Base-by-base conservation (phyloP, 352 stramenopile species). In the Phytophthora colocasiae region DNA sequence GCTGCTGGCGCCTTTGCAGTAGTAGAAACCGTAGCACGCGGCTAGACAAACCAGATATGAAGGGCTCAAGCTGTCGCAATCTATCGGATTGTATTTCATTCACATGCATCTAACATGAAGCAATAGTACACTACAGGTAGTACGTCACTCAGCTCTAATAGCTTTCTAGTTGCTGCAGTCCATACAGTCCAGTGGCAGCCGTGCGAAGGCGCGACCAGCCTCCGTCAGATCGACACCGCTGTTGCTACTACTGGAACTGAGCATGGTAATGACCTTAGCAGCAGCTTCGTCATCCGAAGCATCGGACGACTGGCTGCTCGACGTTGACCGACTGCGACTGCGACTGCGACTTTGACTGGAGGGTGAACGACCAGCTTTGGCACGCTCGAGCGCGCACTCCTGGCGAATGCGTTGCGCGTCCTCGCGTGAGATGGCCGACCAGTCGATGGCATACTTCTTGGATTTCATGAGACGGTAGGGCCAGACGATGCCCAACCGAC, bases 401-500 rank as follows among this genome's bases (percentile, higher is more conserved):
- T 71, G 63, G 41, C 68, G 72, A 29, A 80, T 80, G 29, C 67
- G 63, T 32, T 70, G 63, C 5, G 72, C 68, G 43, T 80, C 68
- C 10, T 80, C 72, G 36, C 64, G 72, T 24, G 72, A 80, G 56
- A 80, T 66, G 57, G 68, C 72, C 24, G 68, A 67, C 68, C 61
- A 77, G 29, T 74, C 56, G 17, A 61, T 65, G 39, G 71, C 73
- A 39, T 79, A 64, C 62, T 82, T 75, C 64, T 81, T 81, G 73
- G 77, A 77, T 53, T 81, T 84, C 58, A 80, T 73, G 44, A 81
- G 67, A 17, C 78, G 78, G 53, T 85, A 87, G 32, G 78, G 79
- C 79, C 79, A 87, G 19, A 82, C 75, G 53, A 87, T 87, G 41
- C 79, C 79, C 6, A 80, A 71, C 34, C 79, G 79, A 24, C 81